Base-by-base conservation (phyloP, 306 rosid genomes). In the Pyrus pyrifolia region DNA sequence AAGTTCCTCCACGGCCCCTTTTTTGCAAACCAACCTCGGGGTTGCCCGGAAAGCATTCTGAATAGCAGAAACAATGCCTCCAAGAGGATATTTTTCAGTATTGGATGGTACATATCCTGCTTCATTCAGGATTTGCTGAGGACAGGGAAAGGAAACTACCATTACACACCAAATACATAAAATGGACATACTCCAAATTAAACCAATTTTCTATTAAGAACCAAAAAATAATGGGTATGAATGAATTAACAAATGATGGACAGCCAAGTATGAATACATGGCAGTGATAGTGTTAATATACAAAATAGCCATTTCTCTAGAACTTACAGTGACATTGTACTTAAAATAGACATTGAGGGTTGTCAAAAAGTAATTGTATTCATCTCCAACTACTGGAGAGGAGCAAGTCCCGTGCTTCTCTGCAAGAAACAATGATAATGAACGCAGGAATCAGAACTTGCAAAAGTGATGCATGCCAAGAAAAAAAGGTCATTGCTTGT, bases 321-420 rank as follows among this genome's bases (percentile, higher is more conserved):
- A 65, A 92, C 97, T 84, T 92, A 95, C 97, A 8, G 99, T 90
- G 81, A 95, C 93, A 82, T 95, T 95, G 78, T 95, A 86, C 82
- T 92, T 92, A 83, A 88, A 88, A 73, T 92, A 95, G 76, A 95
- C 21, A 85, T 88, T 95, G 70, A 95, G 85, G 25, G 81, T 67
- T 3, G 90, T 81, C 83, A 92, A 61, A 85, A 95, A 95, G 72
- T 89, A 95, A 69, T 62, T 82, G 86, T 95, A 89, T 86, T 92
- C 99, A 79, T 95, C 93, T 55, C 57, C 46, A 74, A 81, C 1
- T 66, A 89, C 99, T 30, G 99, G 89, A 83, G 40, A 73, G 11
- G 97, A 88, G 78, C 99, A 95, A 17, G 99, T 92, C 33, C 99
- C 99, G 33, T 95, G 99, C 90, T 89, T 95, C 89, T 88, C 99